Evolutionary conservation across 805 yeast species (phyloP).

Genomic region (Sungouiozyma ichnusensis): DNA sequence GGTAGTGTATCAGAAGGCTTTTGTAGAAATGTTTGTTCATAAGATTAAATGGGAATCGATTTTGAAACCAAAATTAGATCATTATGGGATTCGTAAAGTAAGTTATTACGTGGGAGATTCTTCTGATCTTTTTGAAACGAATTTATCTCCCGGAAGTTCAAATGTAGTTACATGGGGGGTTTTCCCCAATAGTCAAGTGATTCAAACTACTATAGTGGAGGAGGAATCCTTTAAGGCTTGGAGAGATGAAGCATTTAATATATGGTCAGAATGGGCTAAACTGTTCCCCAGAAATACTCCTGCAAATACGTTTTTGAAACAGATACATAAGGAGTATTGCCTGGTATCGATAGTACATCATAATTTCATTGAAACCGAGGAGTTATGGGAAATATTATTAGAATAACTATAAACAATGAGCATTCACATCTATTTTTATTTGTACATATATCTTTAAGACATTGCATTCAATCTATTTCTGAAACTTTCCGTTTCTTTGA

Average conservation of each 20-base stretch:
- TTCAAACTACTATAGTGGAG: conserved; percentile 88
- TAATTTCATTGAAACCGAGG: conserved; percentile 62
- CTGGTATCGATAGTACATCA: conserved; percentile 84
- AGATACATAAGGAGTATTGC: conserved; percentile 51
- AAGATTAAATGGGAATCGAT: conserved; percentile 53
- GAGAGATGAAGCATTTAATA: conserved; percentile 89
- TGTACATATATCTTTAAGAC: not conserved
- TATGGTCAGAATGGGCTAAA: conserved; percentile 88
- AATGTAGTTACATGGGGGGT: conserved; percentile 98
- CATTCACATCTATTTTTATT: not conserved
- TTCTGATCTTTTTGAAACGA: conserved; percentile 47
- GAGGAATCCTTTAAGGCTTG: conserved; percentile 90
- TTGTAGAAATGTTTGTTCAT: conserved; percentile 81
- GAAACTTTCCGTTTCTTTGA: conserved; percentile 13
- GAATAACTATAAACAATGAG: conserved; percentile 5
- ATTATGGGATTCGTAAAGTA: conserved; percentile 33
- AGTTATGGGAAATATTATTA: conserved; percentile 60
- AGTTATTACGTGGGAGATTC: conserved; percentile 71
- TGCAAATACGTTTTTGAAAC: conserved; percentile 51
- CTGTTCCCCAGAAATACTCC: conserved; percentile 48
- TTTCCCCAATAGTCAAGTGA: conserved; percentile 79
- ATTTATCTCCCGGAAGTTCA: conserved; percentile 43
- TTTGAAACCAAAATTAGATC: conserved; percentile 43
- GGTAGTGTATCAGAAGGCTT: conserved; percentile 81
- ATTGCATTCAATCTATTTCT: not conserved